A percentile compares a stretch with the other conserved stretches of the same genome.
Conservation (phyloP, 345 rosid species). For the Carallia brachiata region DNA sequence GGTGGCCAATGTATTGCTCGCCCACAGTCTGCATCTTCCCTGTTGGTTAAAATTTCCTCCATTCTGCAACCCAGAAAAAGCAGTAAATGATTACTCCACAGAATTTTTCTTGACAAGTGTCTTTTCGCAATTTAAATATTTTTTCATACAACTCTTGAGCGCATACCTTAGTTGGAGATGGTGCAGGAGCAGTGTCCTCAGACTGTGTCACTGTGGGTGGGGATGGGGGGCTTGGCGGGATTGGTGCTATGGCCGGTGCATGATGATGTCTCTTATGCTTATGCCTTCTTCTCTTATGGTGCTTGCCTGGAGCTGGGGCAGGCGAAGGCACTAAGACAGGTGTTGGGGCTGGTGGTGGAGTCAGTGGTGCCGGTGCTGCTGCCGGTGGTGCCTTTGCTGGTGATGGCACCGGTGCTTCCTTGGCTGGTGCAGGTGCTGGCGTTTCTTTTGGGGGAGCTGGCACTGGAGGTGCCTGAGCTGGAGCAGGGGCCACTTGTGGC, state of each 20-base stretch:
- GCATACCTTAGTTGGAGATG: constrained; percentile 56
- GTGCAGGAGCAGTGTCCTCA: constrained; percentile 73
- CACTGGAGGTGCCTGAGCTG: constrained; percentile 26
- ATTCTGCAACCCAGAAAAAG: constrained; percentile 44
- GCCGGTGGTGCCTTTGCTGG: constrained; percentile 17
- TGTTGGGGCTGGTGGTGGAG: constrained; percentile 43
- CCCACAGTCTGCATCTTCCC: constrained; percentile 47
- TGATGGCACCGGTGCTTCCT: constrained; percentile 32
- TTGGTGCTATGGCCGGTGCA: constrained; percentile 73
- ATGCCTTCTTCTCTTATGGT: constrained; percentile 52
- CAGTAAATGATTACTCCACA: constrained; percentile 8
- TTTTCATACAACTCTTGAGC: constrained; percentile 2
- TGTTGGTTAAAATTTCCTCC: constrained; percentile 48
- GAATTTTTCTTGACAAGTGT: background rate
- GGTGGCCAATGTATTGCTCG: constrained; percentile 43
- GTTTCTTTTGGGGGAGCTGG: constrained; percentile 22
- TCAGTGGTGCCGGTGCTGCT: constrained; percentile 23
- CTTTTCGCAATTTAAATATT: constrained; percentile 6
- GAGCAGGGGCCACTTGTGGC: constrained; percentile 28
- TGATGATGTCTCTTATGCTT: constrained; percentile 59
- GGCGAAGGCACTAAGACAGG: constrained; percentile 1
- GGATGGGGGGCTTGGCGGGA: constrained; percentile 75
- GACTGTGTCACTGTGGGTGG: constrained; percentile 61
- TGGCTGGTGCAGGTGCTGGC: constrained; percentile 35
- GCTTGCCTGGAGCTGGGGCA: constrained; percentile 62